These are phyloP conservation scores for Debaryomyces nepalensis DNA, from an alignment of 1,139 yeast species.

Conservation along the genomic window DNA sequence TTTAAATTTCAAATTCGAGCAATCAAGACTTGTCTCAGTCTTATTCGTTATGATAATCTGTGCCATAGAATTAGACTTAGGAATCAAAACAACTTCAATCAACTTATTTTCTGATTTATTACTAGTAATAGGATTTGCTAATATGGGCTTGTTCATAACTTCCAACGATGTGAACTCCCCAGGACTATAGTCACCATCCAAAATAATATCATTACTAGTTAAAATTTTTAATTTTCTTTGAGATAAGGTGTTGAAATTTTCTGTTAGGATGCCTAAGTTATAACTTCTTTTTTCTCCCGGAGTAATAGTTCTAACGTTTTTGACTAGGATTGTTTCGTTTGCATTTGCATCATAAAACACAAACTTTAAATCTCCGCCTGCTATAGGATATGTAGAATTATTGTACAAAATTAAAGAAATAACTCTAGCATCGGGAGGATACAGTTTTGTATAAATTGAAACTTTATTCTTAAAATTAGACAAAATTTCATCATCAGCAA, in stretches of 20 bases:
- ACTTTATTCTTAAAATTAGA: conserved; percentile 10
- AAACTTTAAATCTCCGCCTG: conserved; percentile 37
- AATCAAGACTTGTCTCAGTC: conserved; percentile 31
- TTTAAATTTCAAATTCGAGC: conserved; percentile 36
- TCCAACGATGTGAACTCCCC: conserved; percentile 3
- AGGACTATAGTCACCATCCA: conserved; percentile 27
- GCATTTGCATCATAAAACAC: conserved; percentile 26
- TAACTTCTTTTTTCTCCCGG: conserved; percentile 32
- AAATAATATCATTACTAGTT: conserved; percentile 23
- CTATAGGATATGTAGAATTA: conserved; percentile 27
- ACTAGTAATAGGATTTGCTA: neutral
- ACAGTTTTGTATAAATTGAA: conserved; percentile 23
- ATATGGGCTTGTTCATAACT: neutral
- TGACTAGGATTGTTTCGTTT: conserved; percentile 28
- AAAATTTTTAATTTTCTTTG: conserved; percentile 28
- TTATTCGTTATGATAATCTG: conserved; percentile 40
- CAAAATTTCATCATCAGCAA: too few relatives aligned
- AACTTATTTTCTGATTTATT: neutral
- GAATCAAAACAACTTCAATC: conserved; percentile 31
- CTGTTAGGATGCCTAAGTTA: conserved; percentile 21
- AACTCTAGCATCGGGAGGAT: conserved; percentile 27
- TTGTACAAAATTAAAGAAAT: conserved; percentile 36
- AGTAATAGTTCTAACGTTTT: conserved; percentile 32
- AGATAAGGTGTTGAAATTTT: conserved; percentile 22
- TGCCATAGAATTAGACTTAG: conserved; percentile 38